A percentile compares a stretch with the other conserved stretches of the same genome.
Conservation (phyloP, 176 grass and related monocot genomes). For the Triticum dicoccoides region DNA sequence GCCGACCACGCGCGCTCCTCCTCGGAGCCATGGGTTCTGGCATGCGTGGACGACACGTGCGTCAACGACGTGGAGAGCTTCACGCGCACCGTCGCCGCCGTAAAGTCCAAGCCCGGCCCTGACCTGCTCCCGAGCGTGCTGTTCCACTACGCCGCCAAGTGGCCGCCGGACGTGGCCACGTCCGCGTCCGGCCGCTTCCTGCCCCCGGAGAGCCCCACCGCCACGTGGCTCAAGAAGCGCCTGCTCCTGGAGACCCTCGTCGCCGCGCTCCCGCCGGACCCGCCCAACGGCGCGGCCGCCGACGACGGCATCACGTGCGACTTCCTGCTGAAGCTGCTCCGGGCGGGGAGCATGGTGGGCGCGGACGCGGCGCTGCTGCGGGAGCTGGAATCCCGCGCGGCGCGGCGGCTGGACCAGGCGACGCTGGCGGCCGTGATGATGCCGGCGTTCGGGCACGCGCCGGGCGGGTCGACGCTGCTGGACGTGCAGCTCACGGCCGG, state of each 20-base stretch:
- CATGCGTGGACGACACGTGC: constrained; percentile 51
- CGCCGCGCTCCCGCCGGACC: constrained; percentile 62
- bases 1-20: constrained; percentile 31
- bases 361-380: constrained; percentile 55
- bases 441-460: constrained; percentile 67
- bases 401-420: constrained; percentile 70
- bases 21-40: constrained; percentile 37
- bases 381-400: constrained; percentile 78
- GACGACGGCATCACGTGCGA: constrained; percentile 72
- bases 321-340: constrained; percentile 74
- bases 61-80: constrained; percentile 78
- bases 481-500: constrained; percentile 41
- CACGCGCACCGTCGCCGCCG: constrained; percentile 62
- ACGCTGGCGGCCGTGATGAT: constrained; percentile 85
- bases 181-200: constrained; percentile 49
- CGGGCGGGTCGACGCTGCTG: constrained; percentile 56
- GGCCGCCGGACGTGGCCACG: constrained; percentile 76
- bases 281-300: background rate
- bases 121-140: constrained; percentile 76
- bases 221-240: constrained; percentile 79
- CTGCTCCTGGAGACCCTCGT: constrained; percentile 88
- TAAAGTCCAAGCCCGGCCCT: constrained; percentile 61
- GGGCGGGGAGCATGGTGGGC: constrained; percentile 82
- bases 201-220: constrained; percentile 74
- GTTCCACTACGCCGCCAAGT: constrained; percentile 84